Base-by-base conservation (phyloP, 345 rosid genomes). In the Pistacia atlantica region DNA sequence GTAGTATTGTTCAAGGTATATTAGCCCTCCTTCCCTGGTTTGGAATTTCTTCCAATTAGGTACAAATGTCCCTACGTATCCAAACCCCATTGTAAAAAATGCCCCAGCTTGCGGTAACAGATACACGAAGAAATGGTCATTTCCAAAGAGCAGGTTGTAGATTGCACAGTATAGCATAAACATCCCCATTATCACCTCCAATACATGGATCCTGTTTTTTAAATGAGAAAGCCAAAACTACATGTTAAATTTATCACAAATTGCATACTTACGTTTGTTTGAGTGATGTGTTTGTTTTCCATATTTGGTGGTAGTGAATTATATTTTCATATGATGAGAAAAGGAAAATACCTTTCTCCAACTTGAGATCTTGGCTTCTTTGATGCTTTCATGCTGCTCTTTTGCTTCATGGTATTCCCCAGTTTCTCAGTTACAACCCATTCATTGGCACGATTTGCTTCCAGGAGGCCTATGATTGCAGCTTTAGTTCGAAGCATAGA, bases 401-500 rank as follows among this genome's bases (percentile, higher is more conserved):
- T 79, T 71, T 71, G 75, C 74, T 74, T 83, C 60, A 37, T 10
- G 3, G 75, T 75, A 73, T 80, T 80, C 72, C 86, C 82, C 5
- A 78, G 80, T 68, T 80, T 80, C 75, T 83, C 84, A 0, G 80
- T 78, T 52, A 86, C 90, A 25, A 87, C 85, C 92, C 87, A 89
- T 81, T 89, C 89, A 42, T 89, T 86, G 35, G 80, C 87, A 38
- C 87, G 78, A 71, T 86, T 86, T 54, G 88, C 86, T 31, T 86
- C 90, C 0, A 81, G 83, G 71, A 89, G 78, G 2, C 89, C 87
- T 78, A 84, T 87, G 11, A 86, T 72, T 11, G 87, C 78, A 49
- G 90, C 88, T 73, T 84, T 89, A n/a, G 87, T 77, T 75, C 86
- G 83, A 60, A 83, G 81, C 18, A 87, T 68, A 5, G 91, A 86